These are phyloP conservation scores for Forsythia suspensa DNA, from an alignment of 257 asterid species.

Conservation along the genomic window DNA sequence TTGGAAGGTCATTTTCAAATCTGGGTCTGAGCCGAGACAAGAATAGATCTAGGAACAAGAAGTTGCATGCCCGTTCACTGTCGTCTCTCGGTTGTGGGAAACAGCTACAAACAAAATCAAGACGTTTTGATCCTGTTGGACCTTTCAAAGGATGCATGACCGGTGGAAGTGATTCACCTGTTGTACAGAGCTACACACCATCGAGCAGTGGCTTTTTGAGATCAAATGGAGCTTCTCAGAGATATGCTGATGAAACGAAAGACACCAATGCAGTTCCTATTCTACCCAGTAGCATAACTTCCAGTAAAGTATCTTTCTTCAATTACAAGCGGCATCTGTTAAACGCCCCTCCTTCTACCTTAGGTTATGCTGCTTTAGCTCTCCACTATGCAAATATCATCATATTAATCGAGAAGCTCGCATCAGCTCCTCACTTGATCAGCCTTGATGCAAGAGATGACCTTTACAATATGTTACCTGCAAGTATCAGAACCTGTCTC, in stretches of 20 bases:
- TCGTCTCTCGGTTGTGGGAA: constrained; percentile 40
- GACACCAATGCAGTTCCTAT: constrained; percentile 17
- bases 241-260: constrained; percentile 6
- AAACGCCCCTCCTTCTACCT: neutral
- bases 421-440: neutral
- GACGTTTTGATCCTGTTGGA: constrained; percentile 47
- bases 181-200: constrained; percentile 39
- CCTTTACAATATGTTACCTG: neutral
- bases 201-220: constrained; percentile 45
- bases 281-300: neutral
- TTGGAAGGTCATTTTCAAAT: constrained; percentile 60
- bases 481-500: neutral
- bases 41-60: constrained; percentile 43
- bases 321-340: neutral
- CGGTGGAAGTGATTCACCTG: constrained; percentile 56
- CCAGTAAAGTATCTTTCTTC: neutral
- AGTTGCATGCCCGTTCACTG: constrained; percentile 37
- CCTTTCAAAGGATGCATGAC: constrained; percentile 64
- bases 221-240: constrained; percentile 29
- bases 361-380: constrained; percentile 5
- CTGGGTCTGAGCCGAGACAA: constrained; percentile 55
- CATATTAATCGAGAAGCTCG: neutral
- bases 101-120: constrained; percentile 34
- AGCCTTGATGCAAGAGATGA: constrained; percentile 3
- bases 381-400: neutral